A percentile compares a stretch with the other conserved stretches of the same genome.
Conservation (phyloP, 441 rosid species). For the Lepidium campestre region DNA sequence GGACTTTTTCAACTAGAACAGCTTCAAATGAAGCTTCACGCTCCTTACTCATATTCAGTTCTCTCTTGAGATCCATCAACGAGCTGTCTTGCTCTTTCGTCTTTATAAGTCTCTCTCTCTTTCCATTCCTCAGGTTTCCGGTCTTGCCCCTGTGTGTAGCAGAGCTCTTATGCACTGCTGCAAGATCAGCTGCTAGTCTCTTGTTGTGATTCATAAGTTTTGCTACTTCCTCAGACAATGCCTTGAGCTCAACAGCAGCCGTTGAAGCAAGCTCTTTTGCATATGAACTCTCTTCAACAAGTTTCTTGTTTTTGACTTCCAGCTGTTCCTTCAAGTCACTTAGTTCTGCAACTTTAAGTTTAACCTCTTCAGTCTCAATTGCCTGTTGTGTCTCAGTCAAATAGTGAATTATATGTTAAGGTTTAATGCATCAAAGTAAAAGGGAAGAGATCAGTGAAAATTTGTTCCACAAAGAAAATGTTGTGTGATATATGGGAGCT, state of each 20-base stretch:
- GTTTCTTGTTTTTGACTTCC: conserved; percentile 61
- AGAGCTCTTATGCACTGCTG: conserved; percentile 52
- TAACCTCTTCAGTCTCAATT: conserved; percentile 65
- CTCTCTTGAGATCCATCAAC: conserved; percentile 67
- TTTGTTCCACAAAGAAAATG: too few species aligned
- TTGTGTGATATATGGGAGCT: too few species aligned
- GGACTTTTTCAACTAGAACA: conserved; percentile 62
- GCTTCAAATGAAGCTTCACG: conserved; percentile 75
- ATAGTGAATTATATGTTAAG: too few species aligned
- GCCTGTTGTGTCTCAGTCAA: too few species aligned
- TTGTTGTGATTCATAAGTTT: conserved; percentile 91
- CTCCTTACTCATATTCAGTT: conserved; percentile 61
- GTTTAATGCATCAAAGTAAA: too few species aligned
- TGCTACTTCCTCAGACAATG: conserved; percentile 90
- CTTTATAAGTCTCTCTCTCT: conserved; percentile 45
- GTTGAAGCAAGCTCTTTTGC: conserved; percentile 98
- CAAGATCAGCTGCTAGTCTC: conserved; percentile 61
- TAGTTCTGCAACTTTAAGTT: conserved; percentile 48
- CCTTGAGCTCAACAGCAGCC: conserved; percentile 97
- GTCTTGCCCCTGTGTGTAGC: conserved; percentile 46
- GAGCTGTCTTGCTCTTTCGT: conserved; percentile 55
- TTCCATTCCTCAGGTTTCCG: conserved; percentile 42
- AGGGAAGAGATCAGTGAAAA: too few species aligned
- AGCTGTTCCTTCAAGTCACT: conserved; percentile 59
- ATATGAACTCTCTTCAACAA: conserved; percentile 91